Base-by-base conservation (phyloP, 2,329 filamentous ascomycete species). In the Chlorencoelia australis region DNA sequence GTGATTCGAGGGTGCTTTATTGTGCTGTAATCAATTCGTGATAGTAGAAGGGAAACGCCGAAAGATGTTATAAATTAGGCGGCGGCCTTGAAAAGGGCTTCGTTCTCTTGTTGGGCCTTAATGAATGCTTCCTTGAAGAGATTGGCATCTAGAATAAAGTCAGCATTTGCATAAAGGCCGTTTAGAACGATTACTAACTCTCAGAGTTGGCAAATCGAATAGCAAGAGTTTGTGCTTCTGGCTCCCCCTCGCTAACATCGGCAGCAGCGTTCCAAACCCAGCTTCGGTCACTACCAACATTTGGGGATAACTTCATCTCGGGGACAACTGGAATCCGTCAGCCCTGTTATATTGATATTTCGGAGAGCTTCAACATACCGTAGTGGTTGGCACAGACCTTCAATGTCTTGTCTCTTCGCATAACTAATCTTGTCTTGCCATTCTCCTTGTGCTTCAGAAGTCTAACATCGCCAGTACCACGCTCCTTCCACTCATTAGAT, bases 331-430 rank as follows among this genome's bases (percentile, higher is more conserved):
- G 33, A 28, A 15, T 30, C 39, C 14, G 40, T 49, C 50, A 50
- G 46, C 27, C 21, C n/a, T n/a, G 19, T 8, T 15, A 37, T n/a
- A n/a, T n/a, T n/a, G n/a, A n/a, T n/a, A n/a, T 22, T 18, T 20
- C 21, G 17, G 11, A 10, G 10, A 21, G 16, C 21, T 5, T 14
- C 33, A 33, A 68, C 82, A 57, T 79, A 94, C 88, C 81, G 68
- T 98, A 98, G 75, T 98, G 91, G 73, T 98, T 98, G 60, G 91
- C 91, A 80, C 91, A 98, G 66, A 98, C 91, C 76, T 98, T 98
- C 69, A 96, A 79, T 44, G 91, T 98, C 85, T 96, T 96, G 73
- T 98, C 91, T 61, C 91, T 78, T 63, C 91, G 83, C 91, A 98
- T 98, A 53, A 98, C 91, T 55, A 98, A 71, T 54, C 91, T 79